Evolutionary conservation across 495 filamentous ascomycete genomes (phyloP).

Genomic region (Tuber aestivum): DNA sequence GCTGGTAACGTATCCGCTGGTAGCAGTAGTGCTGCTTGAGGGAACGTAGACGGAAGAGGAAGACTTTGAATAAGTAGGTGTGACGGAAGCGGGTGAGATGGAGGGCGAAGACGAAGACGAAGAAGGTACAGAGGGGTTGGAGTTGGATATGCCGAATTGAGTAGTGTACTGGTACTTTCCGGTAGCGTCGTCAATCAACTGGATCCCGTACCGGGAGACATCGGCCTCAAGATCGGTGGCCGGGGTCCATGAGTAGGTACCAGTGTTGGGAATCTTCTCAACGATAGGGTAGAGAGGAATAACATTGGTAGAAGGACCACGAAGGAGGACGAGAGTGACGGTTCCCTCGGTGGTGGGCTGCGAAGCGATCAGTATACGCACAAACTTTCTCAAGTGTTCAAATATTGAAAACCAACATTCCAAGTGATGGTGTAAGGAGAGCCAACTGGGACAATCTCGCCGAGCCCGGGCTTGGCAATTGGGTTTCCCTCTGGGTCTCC

Average conservation of each 20-base stretch:
- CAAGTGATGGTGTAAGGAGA: slow-evolving; percentile 58
- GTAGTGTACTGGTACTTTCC: slow-evolving; percentile 64
- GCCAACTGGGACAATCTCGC: slow-evolving; percentile 53
- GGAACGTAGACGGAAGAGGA: background rate
- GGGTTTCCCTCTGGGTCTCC: slow-evolving; percentile 55
- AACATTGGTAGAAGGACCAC: slow-evolving; percentile 56
- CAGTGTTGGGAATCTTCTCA: slow-evolving; percentile 54
- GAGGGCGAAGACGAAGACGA: slow-evolving; percentile 17
- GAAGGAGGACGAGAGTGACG: slow-evolving; percentile 59
- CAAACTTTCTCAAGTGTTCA: background rate
- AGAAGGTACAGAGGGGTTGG: slow-evolving; percentile 14
- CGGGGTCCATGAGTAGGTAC: slow-evolving; percentile 56
- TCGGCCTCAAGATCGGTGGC: slow-evolving; percentile 48
- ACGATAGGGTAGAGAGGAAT: slow-evolving; percentile 52
- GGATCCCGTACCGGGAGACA: slow-evolving; percentile 55
- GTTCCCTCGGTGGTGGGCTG: slow-evolving; percentile 48
- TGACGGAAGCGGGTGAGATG: background rate
- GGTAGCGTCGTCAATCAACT: slow-evolving; percentile 58
- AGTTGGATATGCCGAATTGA: slow-evolving; percentile 62
- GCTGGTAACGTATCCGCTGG: slow-evolving; percentile 21
- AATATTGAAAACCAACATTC: slow-evolving; percentile 35
- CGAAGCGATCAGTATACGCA: slow-evolving; percentile 7
- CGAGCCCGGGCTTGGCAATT: slow-evolving; percentile 51
- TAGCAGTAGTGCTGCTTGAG: slow-evolving; percentile 13
- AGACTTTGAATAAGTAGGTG: slow-evolving; percentile 5